Evolutionary conservation across 257 asterid genomes (phyloP).

Genomic region (Lantana camara): DNA sequence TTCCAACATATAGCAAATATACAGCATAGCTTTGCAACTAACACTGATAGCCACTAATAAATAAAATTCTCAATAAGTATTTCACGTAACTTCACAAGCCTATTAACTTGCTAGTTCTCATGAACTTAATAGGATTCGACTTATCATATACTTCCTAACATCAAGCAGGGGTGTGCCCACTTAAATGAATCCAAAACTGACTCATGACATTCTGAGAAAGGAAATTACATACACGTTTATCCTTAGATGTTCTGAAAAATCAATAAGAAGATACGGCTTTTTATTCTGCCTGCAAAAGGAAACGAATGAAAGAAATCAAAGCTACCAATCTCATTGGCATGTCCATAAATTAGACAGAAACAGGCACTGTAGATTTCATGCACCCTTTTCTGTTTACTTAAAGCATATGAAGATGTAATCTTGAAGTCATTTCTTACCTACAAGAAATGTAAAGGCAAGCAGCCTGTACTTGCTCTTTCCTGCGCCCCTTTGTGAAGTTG

Average conservation of each 20-base stretch:
- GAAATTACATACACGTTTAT: constrained; percentile 67
- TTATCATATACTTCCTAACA: constrained; percentile 11
- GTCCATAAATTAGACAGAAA: neutral
- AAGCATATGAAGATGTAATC: neutral
- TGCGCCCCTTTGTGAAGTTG: constrained; percentile 84
- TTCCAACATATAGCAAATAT: neutral
- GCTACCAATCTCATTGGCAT: neutral
- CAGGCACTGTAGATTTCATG: neutral
- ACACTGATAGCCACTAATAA: neutral
- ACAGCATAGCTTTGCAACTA: neutral
- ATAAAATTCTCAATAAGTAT: neutral
- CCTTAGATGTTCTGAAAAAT: constrained; percentile 80
- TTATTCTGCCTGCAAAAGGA: constrained; percentile 58
- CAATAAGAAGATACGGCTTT: constrained; percentile 87
- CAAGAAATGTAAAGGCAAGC: constrained; percentile 86
- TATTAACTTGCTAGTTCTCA: neutral
- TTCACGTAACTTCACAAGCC: constrained; percentile 5
- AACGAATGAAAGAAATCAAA: constrained; percentile 23
- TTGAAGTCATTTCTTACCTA: constrained; percentile 49
- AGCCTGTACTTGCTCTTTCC: constrained; percentile 82
- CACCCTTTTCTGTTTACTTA: neutral
- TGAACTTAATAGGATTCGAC: neutral
- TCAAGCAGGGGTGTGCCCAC: constrained; percentile 17
- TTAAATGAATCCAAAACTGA: constrained; percentile 3
- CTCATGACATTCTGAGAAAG: neutral